These are phyloP conservation scores for Passiflora organensis DNA, from an alignment of 345 rosid genomes.

Conservation along the genomic window DNA sequence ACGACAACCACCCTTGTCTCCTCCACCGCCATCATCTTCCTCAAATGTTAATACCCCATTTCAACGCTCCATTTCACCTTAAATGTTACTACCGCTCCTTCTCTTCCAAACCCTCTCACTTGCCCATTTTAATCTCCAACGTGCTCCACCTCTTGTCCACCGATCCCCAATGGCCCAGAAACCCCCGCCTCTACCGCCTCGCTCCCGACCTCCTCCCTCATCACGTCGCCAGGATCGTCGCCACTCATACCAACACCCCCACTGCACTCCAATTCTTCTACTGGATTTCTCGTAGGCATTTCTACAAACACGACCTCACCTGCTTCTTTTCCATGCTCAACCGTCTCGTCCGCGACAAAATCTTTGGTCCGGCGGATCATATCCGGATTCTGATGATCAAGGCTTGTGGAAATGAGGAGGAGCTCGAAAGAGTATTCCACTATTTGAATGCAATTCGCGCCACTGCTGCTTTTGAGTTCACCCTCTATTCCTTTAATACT, in stretches of 20 bases:
- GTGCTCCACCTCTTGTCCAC: slow-evolving; percentile 29
- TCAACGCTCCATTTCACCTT: not conserved
- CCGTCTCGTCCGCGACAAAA: slow-evolving; percentile 40
- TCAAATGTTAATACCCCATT: slow-evolving; percentile 5
- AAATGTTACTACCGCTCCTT: slow-evolving; percentile 4
- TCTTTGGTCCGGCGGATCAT: slow-evolving; percentile 39
- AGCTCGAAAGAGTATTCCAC: slow-evolving; percentile 41
- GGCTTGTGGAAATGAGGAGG: slow-evolving; percentile 41
- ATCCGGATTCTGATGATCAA: slow-evolving; percentile 59
- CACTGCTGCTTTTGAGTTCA: slow-evolving; percentile 27
- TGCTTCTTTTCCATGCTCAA: slow-evolving; percentile 44
- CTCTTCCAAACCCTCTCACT: slow-evolving; percentile 20
- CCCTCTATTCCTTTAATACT: slow-evolving; percentile 50
- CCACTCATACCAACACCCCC: slow-evolving; percentile 28
- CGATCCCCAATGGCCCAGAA: slow-evolving; percentile 36
- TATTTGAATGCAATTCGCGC: slow-evolving; percentile 28
- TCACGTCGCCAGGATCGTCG: slow-evolving; percentile 43
- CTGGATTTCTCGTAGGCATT: slow-evolving; percentile 47
- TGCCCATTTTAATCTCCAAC: slow-evolving; percentile 24
- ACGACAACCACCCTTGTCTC: slow-evolving; percentile 4
- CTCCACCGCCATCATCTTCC: not conserved
- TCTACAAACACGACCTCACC: slow-evolving; percentile 45
- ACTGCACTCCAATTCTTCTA: slow-evolving; percentile 35
- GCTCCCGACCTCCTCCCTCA: slow-evolving; percentile 31
- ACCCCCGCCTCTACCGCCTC: slow-evolving; percentile 34